Evolutionary conservation across 257 asterid species (phyloP).

Genomic region (Solanum neorickii): DNA sequence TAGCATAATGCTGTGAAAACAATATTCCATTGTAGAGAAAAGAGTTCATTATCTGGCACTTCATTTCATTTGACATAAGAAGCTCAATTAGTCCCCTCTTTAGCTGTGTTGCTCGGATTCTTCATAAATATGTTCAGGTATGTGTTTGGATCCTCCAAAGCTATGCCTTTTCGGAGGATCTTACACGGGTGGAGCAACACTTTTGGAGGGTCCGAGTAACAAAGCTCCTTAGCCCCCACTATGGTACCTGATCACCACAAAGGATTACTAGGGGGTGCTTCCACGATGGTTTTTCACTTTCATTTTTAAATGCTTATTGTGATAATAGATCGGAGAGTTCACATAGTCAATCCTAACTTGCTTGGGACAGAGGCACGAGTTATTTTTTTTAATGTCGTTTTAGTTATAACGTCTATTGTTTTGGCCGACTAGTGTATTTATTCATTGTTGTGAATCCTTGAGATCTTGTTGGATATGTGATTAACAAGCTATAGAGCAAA

Average conservation of each 20-base stretch:
- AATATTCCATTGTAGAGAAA: not conserved
- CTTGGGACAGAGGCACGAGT: not conserved
- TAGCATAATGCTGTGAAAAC: not conserved
- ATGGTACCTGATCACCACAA: not conserved
- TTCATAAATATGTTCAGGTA: not conserved
- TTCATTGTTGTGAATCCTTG: not conserved
- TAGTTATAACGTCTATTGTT: not conserved
- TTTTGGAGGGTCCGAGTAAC: not conserved
- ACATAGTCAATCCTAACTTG: not conserved
- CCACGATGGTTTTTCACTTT: not conserved
- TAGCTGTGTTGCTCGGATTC: not conserved
- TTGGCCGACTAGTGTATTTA: not conserved
- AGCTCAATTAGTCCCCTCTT: not conserved
- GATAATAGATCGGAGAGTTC: not conserved
- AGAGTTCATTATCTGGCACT: not conserved
- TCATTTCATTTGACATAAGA: not conserved
- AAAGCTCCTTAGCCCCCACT: not conserved
- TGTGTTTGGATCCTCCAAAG: not conserved
- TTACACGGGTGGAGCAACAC: not conserved
- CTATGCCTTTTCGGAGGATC: not conserved
- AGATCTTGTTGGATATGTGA: not conserved
- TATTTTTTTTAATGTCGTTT: not conserved
- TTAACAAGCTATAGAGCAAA: not conserved
- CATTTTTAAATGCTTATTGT: not conserved
- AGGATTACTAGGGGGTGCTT: not conserved